These are phyloP conservation scores for Epichloe sylvatica DNA, from an alignment of 2,329 filamentous ascomycete genomes.

Conservation along the genomic window DNA sequence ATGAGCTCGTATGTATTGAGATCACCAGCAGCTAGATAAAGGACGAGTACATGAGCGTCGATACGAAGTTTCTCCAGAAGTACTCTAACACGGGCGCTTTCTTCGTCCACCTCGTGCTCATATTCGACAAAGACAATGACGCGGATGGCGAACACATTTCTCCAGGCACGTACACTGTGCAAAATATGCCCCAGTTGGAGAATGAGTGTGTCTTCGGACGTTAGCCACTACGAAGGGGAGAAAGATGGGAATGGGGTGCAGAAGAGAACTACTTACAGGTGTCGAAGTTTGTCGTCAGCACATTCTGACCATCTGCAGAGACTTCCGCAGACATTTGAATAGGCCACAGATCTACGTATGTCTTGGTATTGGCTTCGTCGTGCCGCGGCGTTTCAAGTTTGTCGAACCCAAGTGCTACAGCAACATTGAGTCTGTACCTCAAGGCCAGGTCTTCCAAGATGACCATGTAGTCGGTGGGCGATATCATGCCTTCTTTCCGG, in stretches of 20 bases:
- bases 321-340: constrained; percentile 88
- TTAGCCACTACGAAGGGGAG: too few species aligned
- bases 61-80: constrained; percentile 72
- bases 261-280: constrained; percentile 46
- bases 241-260: neutral
- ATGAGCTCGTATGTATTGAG: constrained; percentile 64
- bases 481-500: constrained; percentile 53
- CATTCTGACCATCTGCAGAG: constrained; percentile 47
- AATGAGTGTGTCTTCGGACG: constrained; percentile 52
- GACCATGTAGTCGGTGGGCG: constrained; percentile 61
- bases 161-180: constrained; percentile 69
- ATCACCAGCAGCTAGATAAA: constrained; percentile 64
- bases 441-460: constrained; percentile 71
- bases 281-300: constrained; percentile 80
- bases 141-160: constrained; percentile 54
- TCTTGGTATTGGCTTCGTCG: constrained; percentile 47
- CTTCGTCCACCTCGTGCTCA: constrained; percentile 68
- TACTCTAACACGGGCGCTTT: constrained; percentile 55
- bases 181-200: constrained; percentile 76
- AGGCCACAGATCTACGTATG: constrained; percentile 78
- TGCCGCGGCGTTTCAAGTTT: constrained; percentile 56
- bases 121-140: constrained; percentile 85
- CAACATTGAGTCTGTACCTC: constrained; percentile 68
- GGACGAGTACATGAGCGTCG: constrained; percentile 63
- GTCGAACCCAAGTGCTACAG: constrained; percentile 70